Evolutionary conservation across 1,284 basidiomycete genomes (phyloP), one percentile per base, ranked within the genome.

Genomic region (Earliella scabrosa): DNA sequence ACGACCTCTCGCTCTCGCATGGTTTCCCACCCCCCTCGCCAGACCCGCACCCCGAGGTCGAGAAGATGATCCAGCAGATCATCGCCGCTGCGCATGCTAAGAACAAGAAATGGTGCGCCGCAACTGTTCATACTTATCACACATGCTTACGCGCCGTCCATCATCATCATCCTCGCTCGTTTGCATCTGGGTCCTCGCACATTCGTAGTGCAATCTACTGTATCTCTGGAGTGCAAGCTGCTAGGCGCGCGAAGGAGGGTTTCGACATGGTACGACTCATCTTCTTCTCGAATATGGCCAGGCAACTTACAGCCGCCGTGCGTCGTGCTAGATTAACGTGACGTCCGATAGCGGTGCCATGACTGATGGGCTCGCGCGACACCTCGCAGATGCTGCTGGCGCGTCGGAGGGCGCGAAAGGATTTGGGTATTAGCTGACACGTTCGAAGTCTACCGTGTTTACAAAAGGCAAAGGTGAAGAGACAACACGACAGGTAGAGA

Each of bases 31-130:
- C 82, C 13, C 86, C 86, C 16, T 78, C 78, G 21, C 86, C 85
- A 0, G 81, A 87, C 63, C 83, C 83, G 1, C 82, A 86, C 60
- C 82, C 85, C 0, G 79, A 83, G 1, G 80, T 86, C 4, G 86
- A 90, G 65, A 74, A 77, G 45, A 72, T 83, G 5, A 88, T 91
- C 40, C 81, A 87, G 56, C 73, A 73, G 20, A 82, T 89, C 34
- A 73, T 85, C 27, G 68, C 75, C 36, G 79, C 72, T 2, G 75
- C 83, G 0, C 84, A 90, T 56, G 69, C 65, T 20, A 78, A 80
- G 6, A 79, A 81, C 23, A 91, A 90, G 76, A 89, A 87, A 74
- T 86, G 84, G 88, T 88, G 55, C 50, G 74, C n/a, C n/a, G n/a
- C n/a, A n/a, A n/a, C n/a, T n/a, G n/a, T n/a, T n/a, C n/a, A n/a